Evolutionary conservation across 176 grass and related monocot species (phyloP).

Genomic region (Oryza nivara): DNA sequence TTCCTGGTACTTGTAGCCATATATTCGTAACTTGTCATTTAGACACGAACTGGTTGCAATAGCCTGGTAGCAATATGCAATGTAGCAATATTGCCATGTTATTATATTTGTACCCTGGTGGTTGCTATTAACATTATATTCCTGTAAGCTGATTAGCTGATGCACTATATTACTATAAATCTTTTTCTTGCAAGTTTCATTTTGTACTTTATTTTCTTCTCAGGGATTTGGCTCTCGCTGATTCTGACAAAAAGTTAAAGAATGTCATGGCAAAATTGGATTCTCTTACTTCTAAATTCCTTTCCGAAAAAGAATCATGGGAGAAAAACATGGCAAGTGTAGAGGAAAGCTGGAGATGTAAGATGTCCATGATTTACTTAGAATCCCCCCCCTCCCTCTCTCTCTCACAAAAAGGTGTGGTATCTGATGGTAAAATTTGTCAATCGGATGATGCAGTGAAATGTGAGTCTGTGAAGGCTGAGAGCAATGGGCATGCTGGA

Average conservation of each 20-base stretch:
- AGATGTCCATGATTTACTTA: slow-evolving; percentile 32
- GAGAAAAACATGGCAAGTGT: slow-evolving; percentile 71
- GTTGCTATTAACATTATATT: slow-evolving; percentile 11
- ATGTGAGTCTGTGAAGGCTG: slow-evolving; percentile 69
- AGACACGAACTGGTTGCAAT: slow-evolving; percentile 12
- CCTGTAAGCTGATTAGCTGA: slow-evolving; percentile 17
- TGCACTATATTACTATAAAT: slow-evolving; percentile 10
- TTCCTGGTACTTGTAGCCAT: background rate
- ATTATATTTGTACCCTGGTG: background rate
- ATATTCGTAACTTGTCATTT: slow-evolving; percentile 5
- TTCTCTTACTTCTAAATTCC: slow-evolving; percentile 63
- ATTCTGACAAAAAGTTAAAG: slow-evolving; percentile 72
- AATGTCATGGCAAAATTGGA: slow-evolving; percentile 70
- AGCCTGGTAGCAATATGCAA: background rate
- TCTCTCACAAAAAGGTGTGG: background rate
- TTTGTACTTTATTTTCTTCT: slow-evolving; percentile 37
- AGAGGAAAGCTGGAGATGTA: slow-evolving; percentile 97
- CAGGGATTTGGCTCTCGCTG: slow-evolving; percentile 82
- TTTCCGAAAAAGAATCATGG: slow-evolving; percentile 87
- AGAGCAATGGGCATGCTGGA: slow-evolving; percentile 66
- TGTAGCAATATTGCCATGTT: slow-evolving; percentile 6
- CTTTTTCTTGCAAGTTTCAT: slow-evolving; percentile 27
- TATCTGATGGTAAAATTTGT: slow-evolving; percentile 15
- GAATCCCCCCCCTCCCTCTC: slow-evolving; percentile 10
- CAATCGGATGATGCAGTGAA: slow-evolving; percentile 66